Evolutionary conservation across 2,329 filamentous ascomycete genomes (phyloP).

Genomic region (Beauveria sp.): DNA sequence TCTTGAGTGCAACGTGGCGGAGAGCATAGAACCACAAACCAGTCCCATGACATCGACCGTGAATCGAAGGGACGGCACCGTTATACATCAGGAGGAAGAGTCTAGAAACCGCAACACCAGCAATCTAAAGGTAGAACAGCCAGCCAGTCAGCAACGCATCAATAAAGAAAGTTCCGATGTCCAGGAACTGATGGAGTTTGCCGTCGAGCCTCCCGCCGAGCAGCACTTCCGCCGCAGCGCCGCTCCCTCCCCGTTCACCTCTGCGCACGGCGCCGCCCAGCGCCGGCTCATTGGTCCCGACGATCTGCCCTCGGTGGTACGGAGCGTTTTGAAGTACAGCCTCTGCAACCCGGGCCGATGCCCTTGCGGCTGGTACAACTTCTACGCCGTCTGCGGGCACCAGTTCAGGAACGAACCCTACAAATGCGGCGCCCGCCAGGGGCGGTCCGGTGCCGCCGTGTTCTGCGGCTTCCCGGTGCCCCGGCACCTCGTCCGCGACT

Average conservation of each 20-base stretch:
- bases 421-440: background rate
- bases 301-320: background rate
- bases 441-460: background rate
- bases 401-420: background rate
- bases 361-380: background rate
- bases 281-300: background rate
- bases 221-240: conserved; percentile 2
- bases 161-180: background rate
- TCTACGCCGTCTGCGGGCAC: background rate
- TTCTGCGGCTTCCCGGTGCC: background rate
- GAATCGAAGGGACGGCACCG: background rate
- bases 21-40: background rate
- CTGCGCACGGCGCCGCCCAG: background rate
- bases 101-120: background rate
- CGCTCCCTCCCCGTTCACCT: background rate
- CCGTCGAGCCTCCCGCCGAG: background rate
- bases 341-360: background rate
- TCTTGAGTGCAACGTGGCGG: background rate
- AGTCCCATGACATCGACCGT: background rate
- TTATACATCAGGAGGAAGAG: background rate
- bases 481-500: background rate
- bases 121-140: background rate
- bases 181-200: background rate
- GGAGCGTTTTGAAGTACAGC: background rate
- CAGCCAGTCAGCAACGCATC: too few relatives aligned